Base-by-base conservation (phyloP, 2,329 filamentous ascomycete species). In the Trichoderma breve region DNA sequence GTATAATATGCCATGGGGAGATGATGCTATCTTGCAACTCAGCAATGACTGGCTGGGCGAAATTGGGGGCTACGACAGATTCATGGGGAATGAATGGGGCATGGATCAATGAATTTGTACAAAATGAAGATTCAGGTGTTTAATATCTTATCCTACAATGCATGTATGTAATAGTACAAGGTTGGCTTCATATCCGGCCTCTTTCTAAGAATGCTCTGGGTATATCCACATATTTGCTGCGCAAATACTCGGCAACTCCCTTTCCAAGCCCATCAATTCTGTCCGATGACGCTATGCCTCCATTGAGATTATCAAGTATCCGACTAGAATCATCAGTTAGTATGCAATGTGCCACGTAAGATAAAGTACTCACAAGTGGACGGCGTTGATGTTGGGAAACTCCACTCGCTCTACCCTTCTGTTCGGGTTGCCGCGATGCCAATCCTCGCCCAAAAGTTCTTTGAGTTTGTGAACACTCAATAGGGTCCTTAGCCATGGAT, bases 241-340 rank as follows among this genome's bases (percentile, higher is more conserved):
- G 76, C 66, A 86, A 62, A 74, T 84, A 86, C 79, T 86, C 84
- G 15, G 78, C 80, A 51, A 81, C 78, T 26, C 84, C 84, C 79
- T 86, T 86, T 0, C 84, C 84, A 15, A 86, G 75, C 1, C 81
- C 83, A 75, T 86, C 84, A 60, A 85, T 84, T 1, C 80, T 80
- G 62, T 78, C 80, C 43, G 81, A 83, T 5, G 82, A 81, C 67
- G 83, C 81, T 75, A 82, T 84, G 0, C 83, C 83, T 0, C 83
- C 78, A 66, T 85, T 83, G 8, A 86, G 76, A 73, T 85, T 84
- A 73, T 86, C 84, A 70, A 85, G 80, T 26, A 86, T 74, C 43
- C 77, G 77, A 28, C 77, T 78, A 1, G 1, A 15, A 3, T 1
- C 18, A 1, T 0, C 18, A 3, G 4, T 77, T 70, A 78, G 71